Evolutionary conservation across 495 filamentous ascomycete genomes (phyloP).

Genomic region (Aspergillus campestris): DNA sequence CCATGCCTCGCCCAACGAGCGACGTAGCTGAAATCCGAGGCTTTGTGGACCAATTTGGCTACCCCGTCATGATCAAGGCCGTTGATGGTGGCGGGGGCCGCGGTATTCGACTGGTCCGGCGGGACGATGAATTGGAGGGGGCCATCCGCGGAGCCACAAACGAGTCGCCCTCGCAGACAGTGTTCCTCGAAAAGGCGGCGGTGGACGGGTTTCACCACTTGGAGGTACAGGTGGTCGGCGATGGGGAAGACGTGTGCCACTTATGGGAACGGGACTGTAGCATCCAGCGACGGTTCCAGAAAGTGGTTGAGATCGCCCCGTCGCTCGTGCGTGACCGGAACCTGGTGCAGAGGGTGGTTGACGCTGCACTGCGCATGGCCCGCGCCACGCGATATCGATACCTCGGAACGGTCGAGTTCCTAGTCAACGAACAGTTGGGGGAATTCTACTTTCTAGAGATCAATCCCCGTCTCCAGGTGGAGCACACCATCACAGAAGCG

Average conservation of each 20-base stretch:
- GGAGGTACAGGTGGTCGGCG: slow-evolving; percentile 52
- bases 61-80: slow-evolving; percentile 52
- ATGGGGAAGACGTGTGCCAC: slow-evolving; percentile 44
- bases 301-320: slow-evolving; percentile 45
- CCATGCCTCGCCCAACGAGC: slow-evolving; percentile 35
- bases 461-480: slow-evolving; percentile 53
- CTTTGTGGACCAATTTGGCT: slow-evolving; percentile 39
- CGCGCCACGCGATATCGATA: slow-evolving; percentile 40
- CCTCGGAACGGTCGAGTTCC: slow-evolving; percentile 53
- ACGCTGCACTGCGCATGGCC: slow-evolving; percentile 35
- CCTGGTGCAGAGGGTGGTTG: slow-evolving; percentile 32
- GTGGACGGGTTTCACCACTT: slow-evolving; percentile 46
- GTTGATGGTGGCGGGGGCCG: slow-evolving; percentile 46
- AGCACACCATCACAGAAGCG: slow-evolving; percentile 46
- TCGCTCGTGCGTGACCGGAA: slow-evolving; percentile 26
- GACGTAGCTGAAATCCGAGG: slow-evolving; percentile 25
- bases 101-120: slow-evolving; percentile 36
- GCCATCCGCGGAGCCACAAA: slow-evolving; percentile 36
- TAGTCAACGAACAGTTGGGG: slow-evolving; percentile 45
- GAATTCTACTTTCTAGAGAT: slow-evolving; percentile 60
- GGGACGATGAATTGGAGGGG: slow-evolving; percentile 27
- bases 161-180: slow-evolving; percentile 43
- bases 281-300: slow-evolving; percentile 49
- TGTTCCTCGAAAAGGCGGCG: slow-evolving; percentile 47
- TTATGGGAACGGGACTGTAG: slow-evolving; percentile 53